Evolutionary conservation across 345 rosid genomes (phyloP), one percentile per base, ranked within the genome.

Genomic region (Hibiscus mutabilis): DNA sequence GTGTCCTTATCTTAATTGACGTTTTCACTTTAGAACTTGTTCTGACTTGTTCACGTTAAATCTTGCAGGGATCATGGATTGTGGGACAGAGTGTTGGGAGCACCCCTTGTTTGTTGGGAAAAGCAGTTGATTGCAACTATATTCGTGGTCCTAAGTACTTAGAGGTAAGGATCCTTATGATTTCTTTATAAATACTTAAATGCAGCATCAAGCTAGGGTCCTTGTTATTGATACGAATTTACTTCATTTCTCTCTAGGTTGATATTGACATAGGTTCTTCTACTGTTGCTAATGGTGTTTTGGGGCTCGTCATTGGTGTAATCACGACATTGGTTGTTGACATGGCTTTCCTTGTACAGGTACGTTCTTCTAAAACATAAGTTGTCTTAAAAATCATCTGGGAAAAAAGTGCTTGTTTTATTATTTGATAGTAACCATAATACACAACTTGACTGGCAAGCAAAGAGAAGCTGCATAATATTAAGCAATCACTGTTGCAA

Each of bases 281-380:
- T 21, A 89, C 98, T 2, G 99, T 96, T 19, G 99, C 99, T 55
- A 96, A 92, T 75, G 99, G 99, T 82, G 99, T 95, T 73, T 78
- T 95, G 79, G 98, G 99, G 73, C 96, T 96, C 71, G 99, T 96
- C 60, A 80, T 92, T 6, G 98, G 99, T n/a, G 94, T 92, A 60
- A 88, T 96, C 60, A 92, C 89, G 56, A 74, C 97, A 14, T 81
- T 96, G 84, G 98, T 96, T 63, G 96, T 96, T 58, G 99, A 96
- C 74, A 96, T 92, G 99, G 98, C 99, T 77, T 92, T 96, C 75
- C 98, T 96, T 82, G 97, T 96, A 82, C 99, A 95, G 97, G 78
- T 79, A 75, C 60, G 52, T 13, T 47, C 19, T 22, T 60, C 55
- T n/a, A 42, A 46, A 15, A 10, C 59, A 9, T 12, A 27, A 52